Evolutionary conservation across 768 basidiomycete species (phyloP), one percentile per base, ranked within the genome.

Genomic region (Neoboletus subvelutipes): DNA sequence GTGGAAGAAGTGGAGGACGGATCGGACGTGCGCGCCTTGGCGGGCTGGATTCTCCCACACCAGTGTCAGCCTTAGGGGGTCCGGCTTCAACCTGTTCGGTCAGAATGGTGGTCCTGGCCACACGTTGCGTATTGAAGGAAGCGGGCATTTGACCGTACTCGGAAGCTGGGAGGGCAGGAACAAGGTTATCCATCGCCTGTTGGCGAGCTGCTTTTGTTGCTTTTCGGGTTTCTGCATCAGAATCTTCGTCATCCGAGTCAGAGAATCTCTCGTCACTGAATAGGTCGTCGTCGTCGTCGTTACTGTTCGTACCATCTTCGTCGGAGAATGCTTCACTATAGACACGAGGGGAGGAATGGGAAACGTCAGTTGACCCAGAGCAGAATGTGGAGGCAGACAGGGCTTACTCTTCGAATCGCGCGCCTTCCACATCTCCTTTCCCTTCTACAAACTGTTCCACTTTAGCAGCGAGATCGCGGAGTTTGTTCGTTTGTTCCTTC

Each of bases 381-480:
- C 22, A 29, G 13, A 26, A 28, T n/a, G 29, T 43, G 51, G 37
- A 48, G 26, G 53, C 36, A 53, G 52, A 28, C 47, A 45, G 42
- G 18, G 77, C 89, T 67, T 73, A 98, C 95, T 98, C 96, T 52
- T 87, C 85, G 66, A 99, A 96, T 60, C 79, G 75, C 0, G 94
- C 97, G 4, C 97, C 97, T 59, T 92, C 88, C 10, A 97, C 58
- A 57, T 91, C 88, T 2, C 97, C 97, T 67, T 95, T 75, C 3
- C 90, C 94, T 63, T 93, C 86, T 2, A 99, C 86, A 67, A 99
- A 99, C n/a, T 77, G 76, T 63, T 91, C 88, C 1, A 99, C 92
- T 68, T 92, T 91, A 57, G 81, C 74, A 12, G 97, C 95, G 51
- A 99, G 78, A 57, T 82, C 80, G 63, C 84, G 85, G 31, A 98